Percentiles rank a stretch among this genome's conserved stretches.
Conservation (phyloP, 1,284 basidiomycete genomes). For the Ustilago shanxiensis region DNA sequence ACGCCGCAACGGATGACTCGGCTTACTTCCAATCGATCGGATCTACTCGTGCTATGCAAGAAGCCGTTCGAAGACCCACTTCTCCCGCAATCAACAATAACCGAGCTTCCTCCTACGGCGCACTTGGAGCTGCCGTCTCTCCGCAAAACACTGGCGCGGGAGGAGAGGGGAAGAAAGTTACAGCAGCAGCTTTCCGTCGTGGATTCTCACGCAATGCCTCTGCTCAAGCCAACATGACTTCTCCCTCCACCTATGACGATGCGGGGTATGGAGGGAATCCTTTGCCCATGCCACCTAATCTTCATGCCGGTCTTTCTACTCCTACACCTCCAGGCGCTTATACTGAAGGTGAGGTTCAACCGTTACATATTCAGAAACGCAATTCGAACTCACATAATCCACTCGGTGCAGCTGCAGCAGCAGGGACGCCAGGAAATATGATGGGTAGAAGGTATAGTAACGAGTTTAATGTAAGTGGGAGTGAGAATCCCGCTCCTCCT, state of each 20-base stretch:
- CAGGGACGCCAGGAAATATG: constrained; percentile 28
- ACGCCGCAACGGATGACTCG: constrained; percentile 37
- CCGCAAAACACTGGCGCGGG: background rate
- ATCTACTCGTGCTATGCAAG: constrained; percentile 59
- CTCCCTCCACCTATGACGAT: constrained; percentile 5
- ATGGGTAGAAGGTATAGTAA: constrained; percentile 34
- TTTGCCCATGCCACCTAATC: constrained; percentile 22
- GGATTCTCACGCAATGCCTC: constrained; percentile 58
- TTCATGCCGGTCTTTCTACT: constrained; percentile 18
- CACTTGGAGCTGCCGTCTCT: constrained; percentile 11
- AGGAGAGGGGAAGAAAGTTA: constrained; percentile 61
- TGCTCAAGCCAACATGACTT: constrained; percentile 31
- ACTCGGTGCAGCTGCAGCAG: constrained; percentile 30
- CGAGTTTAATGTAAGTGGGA: constrained; percentile 21
- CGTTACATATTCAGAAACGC: constrained; percentile 55
- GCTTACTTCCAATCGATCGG: constrained; percentile 62
- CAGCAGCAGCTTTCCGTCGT: constrained; percentile 62
- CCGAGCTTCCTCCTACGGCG: constrained; percentile 40
- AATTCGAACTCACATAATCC: constrained; percentile 29
- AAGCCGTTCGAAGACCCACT: constrained; percentile 51
- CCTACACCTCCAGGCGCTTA: constrained; percentile 33
- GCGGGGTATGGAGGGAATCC: constrained; percentile 11
- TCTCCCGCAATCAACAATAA: constrained; percentile 27
- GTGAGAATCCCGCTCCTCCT: constrained; percentile 48
- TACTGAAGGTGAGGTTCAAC: constrained; percentile 30